A percentile compares a stretch with the other conserved stretches of the same genome.
These are phyloP conservation scores for Euphrasia confusa DNA, from an alignment of 257 asterid genomes.

Conservation along the genomic window DNA sequence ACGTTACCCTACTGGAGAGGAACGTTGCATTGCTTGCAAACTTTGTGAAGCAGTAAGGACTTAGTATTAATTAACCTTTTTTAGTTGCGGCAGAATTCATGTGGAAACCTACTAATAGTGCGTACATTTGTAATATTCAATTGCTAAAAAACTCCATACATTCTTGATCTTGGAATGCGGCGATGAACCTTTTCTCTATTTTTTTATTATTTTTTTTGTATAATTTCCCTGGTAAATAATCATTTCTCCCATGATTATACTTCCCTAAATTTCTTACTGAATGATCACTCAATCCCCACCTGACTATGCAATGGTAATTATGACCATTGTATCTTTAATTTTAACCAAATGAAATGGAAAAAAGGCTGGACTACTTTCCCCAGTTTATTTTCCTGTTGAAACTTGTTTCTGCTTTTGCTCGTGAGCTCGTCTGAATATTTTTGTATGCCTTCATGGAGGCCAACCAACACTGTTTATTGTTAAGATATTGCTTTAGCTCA, in stretches of 20 bases:
- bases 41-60: slow-evolving; percentile 81
- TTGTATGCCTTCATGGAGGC: slow-evolving; percentile 2
- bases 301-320: no score
- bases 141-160: slow-evolving; percentile 15
- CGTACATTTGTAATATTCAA: background rate
- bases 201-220: no score
- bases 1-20: slow-evolving; percentile 84
- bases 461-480: background rate
- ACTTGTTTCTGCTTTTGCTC: slow-evolving; percentile 1
- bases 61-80: background rate
- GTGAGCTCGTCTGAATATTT: background rate
- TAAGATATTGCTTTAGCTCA: background rate
- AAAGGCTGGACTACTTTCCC: no score
- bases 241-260: no score
- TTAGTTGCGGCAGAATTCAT: background rate
- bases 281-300: no score
- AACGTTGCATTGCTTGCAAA: slow-evolving; percentile 85
- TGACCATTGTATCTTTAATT: no score
- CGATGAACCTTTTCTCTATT: background rate
- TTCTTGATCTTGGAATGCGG: background rate
- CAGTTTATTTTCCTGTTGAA: background rate
- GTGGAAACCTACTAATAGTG: background rate
- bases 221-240: no score
- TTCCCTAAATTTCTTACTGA: no score
- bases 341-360: no score